These are phyloP conservation scores for Colletotrichum tofieldiae DNA, from an alignment of 2,329 filamentous ascomycete genomes.

Conservation along the genomic window DNA sequence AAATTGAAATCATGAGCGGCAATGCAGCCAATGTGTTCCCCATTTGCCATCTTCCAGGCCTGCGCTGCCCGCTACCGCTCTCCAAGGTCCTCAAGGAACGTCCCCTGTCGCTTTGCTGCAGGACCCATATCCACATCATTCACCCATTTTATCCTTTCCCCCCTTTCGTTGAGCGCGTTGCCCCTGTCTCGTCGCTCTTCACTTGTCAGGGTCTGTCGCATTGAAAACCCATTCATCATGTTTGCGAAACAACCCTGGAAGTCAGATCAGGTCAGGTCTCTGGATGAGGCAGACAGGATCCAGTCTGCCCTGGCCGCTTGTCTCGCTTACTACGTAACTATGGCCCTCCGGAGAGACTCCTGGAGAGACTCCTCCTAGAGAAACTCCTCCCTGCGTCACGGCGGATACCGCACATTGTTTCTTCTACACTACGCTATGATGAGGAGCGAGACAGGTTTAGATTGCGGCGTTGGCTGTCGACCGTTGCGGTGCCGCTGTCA, in stretches of 20 bases:
- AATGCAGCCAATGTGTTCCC: slow-evolving; percentile 35
- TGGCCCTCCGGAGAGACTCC: slow-evolving; percentile 6
- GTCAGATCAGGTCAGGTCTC: slow-evolving; percentile 23
- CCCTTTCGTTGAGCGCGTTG: slow-evolving; percentile 20
- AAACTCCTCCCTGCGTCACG: slow-evolving; percentile 32
- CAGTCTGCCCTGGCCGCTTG: slow-evolving; percentile 24
- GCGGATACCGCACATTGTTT: slow-evolving; percentile 14
- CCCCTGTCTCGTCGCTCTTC: slow-evolving; percentile 5
- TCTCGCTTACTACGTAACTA: slow-evolving; percentile 24
- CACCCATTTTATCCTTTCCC: slow-evolving; percentile 11
- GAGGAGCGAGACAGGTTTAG: slow-evolving; percentile 12
- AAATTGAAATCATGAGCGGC: slow-evolving; percentile 38
- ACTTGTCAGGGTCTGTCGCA: slow-evolving; percentile 23
- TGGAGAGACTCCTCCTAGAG: slow-evolving; percentile 17
- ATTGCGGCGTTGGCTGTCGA: slow-evolving; percentile 4
- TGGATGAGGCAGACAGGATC: slow-evolving; percentile 29
- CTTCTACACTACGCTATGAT: slow-evolving; percentile 17
- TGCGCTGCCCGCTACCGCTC: slow-evolving; percentile 26
- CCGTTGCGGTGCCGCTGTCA: slow-evolving; percentile 32
- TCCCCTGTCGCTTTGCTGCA: slow-evolving; percentile 16
- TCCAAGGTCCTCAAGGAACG: slow-evolving; percentile 5
- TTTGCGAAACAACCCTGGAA: slow-evolving; percentile 33
- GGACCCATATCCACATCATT: slow-evolving; percentile 25
- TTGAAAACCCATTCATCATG: slow-evolving; percentile 25
- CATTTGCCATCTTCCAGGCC: slow-evolving; percentile 12